Base-by-base conservation (phyloP, 495 filamentous ascomycete genomes). In the Tuber melanosporum region DNA sequence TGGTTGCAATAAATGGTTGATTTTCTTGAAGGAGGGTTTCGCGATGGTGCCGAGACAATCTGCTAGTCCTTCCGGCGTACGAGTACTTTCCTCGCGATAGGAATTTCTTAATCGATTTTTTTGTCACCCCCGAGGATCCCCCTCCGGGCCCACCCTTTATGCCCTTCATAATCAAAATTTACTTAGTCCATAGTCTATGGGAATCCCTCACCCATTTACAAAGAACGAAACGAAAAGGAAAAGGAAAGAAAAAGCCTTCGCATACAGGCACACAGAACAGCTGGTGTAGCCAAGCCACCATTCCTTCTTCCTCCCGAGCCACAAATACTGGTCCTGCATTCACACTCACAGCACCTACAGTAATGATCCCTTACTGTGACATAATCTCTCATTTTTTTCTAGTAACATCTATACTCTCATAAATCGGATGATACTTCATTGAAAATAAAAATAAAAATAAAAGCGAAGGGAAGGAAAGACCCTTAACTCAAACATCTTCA, bases 1-100 rank as follows among this genome's bases (percentile, higher is more conserved):
- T 73, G 75, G 76, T 71, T 77, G 52, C 57, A 66, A 71, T 43
- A 46, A 45, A 71, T 7, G n/a, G n/a, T 47, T 22, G 70, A 36
- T 36, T 17, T 36, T 66, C 57, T 36, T 17, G 57, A 36, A 19
- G 2, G 26, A 36, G 57, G 26, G 14, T 62, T 66, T 36, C 5
- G 26, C 57, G 57, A 66, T 66, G 57, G 36, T 66, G 57, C 57
- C 57, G 57, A 36, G 57, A 66, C 57, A 66, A 36, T 12, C 57
- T 4, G 14, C 57, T 3, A 32, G 32, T 36, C 4, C 26, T 15
- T 66, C 57, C 57, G 26, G 26, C 57, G 4, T 66, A 32, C 32
- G 32, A 32, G 32, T 32, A 19, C 26, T 17, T 52, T 52, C 47
- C 42, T 39, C n/a, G 20, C n/a, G 2, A 9, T 36, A 44, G n/a